phyloP scores from a whole-genome alignment of 495 filamentous ascomycete genomes.

The Platismatia glauca region DNA sequence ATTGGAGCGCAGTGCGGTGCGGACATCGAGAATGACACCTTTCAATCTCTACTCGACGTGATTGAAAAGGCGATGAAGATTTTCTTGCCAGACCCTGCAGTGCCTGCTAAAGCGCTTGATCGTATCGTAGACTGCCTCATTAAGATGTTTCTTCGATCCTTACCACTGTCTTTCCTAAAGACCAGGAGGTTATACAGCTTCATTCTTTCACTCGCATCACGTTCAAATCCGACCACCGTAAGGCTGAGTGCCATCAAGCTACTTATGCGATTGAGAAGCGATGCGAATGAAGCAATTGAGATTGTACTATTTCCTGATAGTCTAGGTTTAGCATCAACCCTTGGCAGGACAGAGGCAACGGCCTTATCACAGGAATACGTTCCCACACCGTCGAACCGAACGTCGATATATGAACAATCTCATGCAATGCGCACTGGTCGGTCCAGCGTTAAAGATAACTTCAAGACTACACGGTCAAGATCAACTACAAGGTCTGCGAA shows the following conservation, averaged over 20 bases:
- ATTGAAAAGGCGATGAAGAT: constrained; percentile 1
- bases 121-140: constrained; percentile 32
- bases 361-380: constrained; percentile 18
- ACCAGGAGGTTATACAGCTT: constrained; percentile 51
- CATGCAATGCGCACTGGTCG: constrained; percentile 21
- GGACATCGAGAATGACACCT: constrained; percentile 4
- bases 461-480: constrained; percentile 29
- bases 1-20: constrained; percentile 10
- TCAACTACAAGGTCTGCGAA: constrained; percentile 26
- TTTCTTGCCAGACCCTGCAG: background rate
- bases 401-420: constrained; percentile 22
- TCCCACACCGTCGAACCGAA: constrained; percentile 18
- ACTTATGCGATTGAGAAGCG: constrained; percentile 73
- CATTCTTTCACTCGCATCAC: constrained; percentile 59
- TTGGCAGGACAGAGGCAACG: constrained; percentile 56
- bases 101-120: constrained; percentile 28
- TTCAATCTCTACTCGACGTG: constrained; percentile 2
- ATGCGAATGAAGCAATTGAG: constrained; percentile 63
- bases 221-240: constrained; percentile 47
- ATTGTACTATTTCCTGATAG: constrained; percentile 57
- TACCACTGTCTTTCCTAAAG: constrained; percentile 52
- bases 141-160: constrained; percentile 61
- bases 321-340: constrained; percentile 57
- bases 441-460: constrained; percentile 20
- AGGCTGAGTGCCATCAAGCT: constrained; percentile 75